Percentiles rank a stretch among this genome's conserved stretches.
Conservation (phyloP, 2,329 filamentous ascomycete species). For the Hypoxylon sp. region DNA sequence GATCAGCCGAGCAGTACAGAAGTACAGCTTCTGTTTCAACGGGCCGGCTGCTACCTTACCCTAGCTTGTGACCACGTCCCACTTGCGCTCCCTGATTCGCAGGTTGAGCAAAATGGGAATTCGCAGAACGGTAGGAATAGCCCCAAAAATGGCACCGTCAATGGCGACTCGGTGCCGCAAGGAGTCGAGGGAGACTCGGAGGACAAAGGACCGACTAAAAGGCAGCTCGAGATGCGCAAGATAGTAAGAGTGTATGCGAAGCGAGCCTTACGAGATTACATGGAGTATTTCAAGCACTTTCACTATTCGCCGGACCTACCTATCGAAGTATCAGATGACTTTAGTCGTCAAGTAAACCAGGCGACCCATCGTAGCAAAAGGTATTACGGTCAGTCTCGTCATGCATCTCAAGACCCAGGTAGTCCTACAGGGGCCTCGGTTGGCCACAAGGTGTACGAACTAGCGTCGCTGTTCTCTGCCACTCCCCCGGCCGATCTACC, state of each 20-base stretch:
- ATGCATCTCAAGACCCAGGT: constrained; percentile 60
- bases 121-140: constrained; percentile 39
- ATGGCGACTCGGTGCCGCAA: constrained; percentile 34
- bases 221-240: constrained; percentile 72
- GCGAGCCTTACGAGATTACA: constrained; percentile 80
- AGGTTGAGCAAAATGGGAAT: constrained; percentile 42
- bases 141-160: constrained; percentile 27
- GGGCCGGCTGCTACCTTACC: constrained; percentile 79
- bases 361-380: constrained; percentile 57
- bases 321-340: constrained; percentile 70
- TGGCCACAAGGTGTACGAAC: constrained; percentile 59
- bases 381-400: constrained; percentile 57
- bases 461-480: constrained; percentile 78
- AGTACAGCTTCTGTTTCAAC: constrained; percentile 81
- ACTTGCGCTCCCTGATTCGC: constrained; percentile 61
- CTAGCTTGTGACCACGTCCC: constrained; percentile 78
- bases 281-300: constrained; percentile 78
- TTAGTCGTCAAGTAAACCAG: constrained; percentile 70
- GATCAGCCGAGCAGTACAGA: constrained; percentile 82
- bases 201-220: constrained; percentile 44
- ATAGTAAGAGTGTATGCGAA: constrained; percentile 81
- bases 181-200: constrained; percentile 25
- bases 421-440: constrained; percentile 47
- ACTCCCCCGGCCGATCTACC: constrained; percentile 77
- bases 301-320: constrained; percentile 83